Base-by-base conservation (phyloP, 352 stramenopile genomes). In the Phytophthora cryptogea region DNA sequence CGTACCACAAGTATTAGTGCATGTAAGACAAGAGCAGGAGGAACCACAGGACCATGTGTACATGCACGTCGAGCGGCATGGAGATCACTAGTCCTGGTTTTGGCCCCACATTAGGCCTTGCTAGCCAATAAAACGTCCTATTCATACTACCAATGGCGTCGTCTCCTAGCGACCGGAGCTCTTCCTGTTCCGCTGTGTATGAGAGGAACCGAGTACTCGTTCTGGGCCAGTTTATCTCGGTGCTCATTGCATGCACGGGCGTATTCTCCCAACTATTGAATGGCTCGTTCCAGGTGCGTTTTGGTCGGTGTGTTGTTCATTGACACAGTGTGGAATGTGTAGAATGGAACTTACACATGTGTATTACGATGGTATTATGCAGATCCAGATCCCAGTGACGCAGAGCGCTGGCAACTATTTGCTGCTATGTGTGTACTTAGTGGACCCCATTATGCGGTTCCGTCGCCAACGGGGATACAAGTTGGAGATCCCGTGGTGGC, bases 261-360 rank as follows among this genome's bases (percentile, higher is more conserved):
- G 78, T 97, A 37, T 97, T 94, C 71, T 92, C 88, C 13, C 80
- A 95, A 41, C 59, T 80, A 28, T 75, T 97, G 39, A 92, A 81
- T 50, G 74, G 86, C 27, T 89, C 82, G 51, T 96, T 95, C 49
- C 53, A 83, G 71, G 78, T 80, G 59, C 45, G 62, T 84, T 23
- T 10, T 37, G 13, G 32, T 37, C 31, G 40, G 3, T 46, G 8
- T 30, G 35, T 30, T 53, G 30, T 26, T 31, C 31, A 28, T 36
- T 40, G 27, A 28, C 47, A 27, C 33, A 48, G 16, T 8, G 36
- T 76, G 36, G 54, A 58, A 28, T 63, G 28, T 39, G 40, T 17
- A 46, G 30, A 36, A 33, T 47, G 42, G 4, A 47, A 47, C 45
- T 58, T 63, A 52, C 42, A 36, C 8, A 20, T 50, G 10, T 48